These are phyloP conservation scores for Styphnolobium japonicum DNA, from an alignment of 306 rosid genomes.

Conservation along the genomic window DNA sequence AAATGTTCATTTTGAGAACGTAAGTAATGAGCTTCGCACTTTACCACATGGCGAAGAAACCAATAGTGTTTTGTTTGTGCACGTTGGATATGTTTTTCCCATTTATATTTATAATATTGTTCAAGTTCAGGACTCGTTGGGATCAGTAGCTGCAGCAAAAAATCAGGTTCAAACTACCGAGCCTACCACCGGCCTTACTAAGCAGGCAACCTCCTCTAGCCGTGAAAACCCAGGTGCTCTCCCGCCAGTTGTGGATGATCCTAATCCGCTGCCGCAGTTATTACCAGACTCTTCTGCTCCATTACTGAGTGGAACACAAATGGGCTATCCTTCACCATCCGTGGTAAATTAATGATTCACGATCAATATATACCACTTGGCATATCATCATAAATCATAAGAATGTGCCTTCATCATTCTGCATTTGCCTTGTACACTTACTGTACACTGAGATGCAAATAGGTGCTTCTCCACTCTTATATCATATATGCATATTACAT, in stretches of 20 bases:
- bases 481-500: neutral
- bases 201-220: neutral
- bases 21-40: neutral
- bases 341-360: neutral
- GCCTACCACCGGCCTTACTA: neutral
- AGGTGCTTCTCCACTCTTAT: neutral
- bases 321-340: neutral
- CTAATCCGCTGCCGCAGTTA: neutral
- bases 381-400: neutral
- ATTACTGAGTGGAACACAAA: neutral
- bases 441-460: neutral
- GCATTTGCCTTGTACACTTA: neutral
- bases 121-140: neutral
- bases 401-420: neutral
- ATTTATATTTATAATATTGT: neutral
- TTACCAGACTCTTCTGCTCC: neutral
- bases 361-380: neutral
- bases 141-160: neutral
- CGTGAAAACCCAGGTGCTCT: neutral
- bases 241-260: neutral
- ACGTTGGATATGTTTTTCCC: neutral
- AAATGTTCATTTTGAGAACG: neutral
- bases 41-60: neutral
- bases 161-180: neutral
- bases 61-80: neutral